Evolutionary conservation across 108 stramenopile genomes (phyloP).

Genomic region (Thalassiosira profunda): DNA sequence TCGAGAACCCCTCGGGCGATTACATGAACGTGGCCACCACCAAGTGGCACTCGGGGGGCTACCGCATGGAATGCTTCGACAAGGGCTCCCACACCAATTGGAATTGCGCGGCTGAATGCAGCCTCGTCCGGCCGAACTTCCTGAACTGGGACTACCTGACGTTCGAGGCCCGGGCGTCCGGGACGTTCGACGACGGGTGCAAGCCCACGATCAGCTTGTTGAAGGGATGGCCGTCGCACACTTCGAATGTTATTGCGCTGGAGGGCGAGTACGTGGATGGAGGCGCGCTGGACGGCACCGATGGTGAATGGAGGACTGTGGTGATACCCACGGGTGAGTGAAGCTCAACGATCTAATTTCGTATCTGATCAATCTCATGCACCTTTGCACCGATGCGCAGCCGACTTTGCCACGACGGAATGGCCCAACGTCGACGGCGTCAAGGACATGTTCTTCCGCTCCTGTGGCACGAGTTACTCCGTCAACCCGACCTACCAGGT

Average conservation of each 20-base stretch:
- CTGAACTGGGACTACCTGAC: neutral
- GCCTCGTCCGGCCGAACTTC: conserved; percentile 2
- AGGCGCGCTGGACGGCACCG: neutral
- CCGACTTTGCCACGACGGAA: conserved; percentile 9
- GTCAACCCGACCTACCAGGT: neutral
- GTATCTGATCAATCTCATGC: too few species aligned
- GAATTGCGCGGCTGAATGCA: neutral
- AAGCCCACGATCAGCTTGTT: neutral
- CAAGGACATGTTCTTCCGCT: conserved; percentile 13
- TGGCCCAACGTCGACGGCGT: conserved; percentile 14
- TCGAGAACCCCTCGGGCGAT: neutral
- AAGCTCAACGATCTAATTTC: too few species aligned
- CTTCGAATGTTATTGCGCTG: neutral
- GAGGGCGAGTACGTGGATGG: conserved; percentile 19
- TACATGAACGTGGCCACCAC: neutral
- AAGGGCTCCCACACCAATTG: neutral
- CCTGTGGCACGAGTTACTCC: conserved; percentile 5
- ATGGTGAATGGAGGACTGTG: conserved; percentile 12
- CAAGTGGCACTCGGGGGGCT: conserved; percentile 1
- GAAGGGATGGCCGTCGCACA: conserved; percentile 1
- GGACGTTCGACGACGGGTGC: neutral
- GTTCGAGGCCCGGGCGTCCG: conserved; percentile 3
- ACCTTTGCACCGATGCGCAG: too few species aligned
- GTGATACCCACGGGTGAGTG: conserved; percentile 18
- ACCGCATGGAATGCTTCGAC: neutral